Percentiles rank a stretch among this genome's conserved stretches.
These are phyloP conservation scores for Arthrobotrys iridis DNA, from an alignment of 2,329 filamentous ascomycete species.

Conservation along the genomic window DNA sequence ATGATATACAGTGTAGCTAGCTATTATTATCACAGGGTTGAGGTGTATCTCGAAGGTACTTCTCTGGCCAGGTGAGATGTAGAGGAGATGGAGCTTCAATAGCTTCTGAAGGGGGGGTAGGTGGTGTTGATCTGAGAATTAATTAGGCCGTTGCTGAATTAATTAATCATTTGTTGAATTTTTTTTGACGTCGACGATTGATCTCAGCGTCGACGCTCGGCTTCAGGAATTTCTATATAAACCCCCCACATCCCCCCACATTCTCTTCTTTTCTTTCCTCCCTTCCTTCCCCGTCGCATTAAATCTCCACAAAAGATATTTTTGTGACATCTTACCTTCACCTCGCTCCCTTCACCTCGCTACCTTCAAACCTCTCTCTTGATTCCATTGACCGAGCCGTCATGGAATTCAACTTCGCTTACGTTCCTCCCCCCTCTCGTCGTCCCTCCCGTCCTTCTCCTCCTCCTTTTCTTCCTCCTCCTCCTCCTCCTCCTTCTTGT, in stretches of 20 bases:
- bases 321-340: not conserved
- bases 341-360: not conserved
- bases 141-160: not conserved
- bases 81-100: not conserved
- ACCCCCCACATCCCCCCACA: not conserved
- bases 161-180: not conserved
- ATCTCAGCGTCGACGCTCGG: not conserved
- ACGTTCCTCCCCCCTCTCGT: not conserved
- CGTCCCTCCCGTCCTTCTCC: not conserved
- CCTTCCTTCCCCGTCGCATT: slow-evolving; percentile 21
- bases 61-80: not conserved
- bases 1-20: not conserved
- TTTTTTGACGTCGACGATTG: not conserved
- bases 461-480: not conserved
- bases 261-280: not conserved
- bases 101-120: not conserved
- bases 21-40: not conserved
- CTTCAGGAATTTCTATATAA: slow-evolving; percentile 9
- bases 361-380: not conserved
- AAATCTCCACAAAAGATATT: not conserved
- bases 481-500: not conserved
- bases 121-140: not conserved
- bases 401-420: slow-evolving; percentile 16
- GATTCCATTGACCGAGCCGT: not conserved
- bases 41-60: not conserved